Base-by-base conservation (phyloP, 345 rosid genomes). In the Crucihimalaya himalaica region DNA sequence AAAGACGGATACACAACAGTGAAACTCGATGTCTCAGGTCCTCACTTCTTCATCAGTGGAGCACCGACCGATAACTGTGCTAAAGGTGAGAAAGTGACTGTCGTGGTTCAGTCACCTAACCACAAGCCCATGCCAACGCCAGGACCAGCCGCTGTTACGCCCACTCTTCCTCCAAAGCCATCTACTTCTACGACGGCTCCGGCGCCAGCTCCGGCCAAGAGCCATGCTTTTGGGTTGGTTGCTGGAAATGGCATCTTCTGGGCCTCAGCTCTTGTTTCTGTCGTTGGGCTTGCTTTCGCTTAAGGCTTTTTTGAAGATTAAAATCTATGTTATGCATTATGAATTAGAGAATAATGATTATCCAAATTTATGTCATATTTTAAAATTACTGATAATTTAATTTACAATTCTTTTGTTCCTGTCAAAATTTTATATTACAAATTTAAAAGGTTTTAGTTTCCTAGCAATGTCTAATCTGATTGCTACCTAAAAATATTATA, bases 41-140 rank as follows among this genome's bases (percentile, higher is more conserved):
- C 84, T 4, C 61, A 73, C 55, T 87, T 28, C 77, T 89, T 86
- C 84, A 86, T 89, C 18, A 89, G 89, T 45, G 96, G 96, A 64
- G 76, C 81, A 9, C 14, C 56, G 11, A 68, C n/a, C 0, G 78
- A 76, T 5, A 75, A 76, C 19, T 86, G 92, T 40, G 48, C 27
- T 53, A 84, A 81, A 3, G 90, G 90, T 27, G 66, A 86, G 78
- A 89, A 89, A 78, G 4, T 88, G 1, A 5, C 14, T 1, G 68
- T 89, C 1, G 85, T 80, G 31, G 89, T 85, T 20, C 46, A 73
- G 73, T 81, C 88, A 31, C 55, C 76, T 58, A 19, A 47, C 39
- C 76, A 71, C 60, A 51, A 47, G 12, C 71, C 66, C 16, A 23
- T 10, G 2, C 47, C 43, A 5, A 45, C 20, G 19, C 40, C 60